phyloP scores from a whole-genome alignment of 2,329 filamentous ascomycete species.

The Ophiostoma piceae region DNA sequence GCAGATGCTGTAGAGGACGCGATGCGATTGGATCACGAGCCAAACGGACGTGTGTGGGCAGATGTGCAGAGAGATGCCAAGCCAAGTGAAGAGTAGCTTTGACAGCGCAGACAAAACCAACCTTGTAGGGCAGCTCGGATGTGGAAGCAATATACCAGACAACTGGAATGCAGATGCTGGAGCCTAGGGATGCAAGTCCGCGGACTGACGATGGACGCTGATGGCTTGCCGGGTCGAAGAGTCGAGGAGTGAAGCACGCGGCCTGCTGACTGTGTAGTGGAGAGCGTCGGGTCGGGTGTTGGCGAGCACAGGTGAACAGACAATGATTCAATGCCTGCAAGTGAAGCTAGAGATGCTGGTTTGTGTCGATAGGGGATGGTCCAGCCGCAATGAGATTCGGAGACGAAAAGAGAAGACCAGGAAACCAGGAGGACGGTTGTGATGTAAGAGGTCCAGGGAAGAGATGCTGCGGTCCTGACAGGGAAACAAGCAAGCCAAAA shows the following conservation, averaged over 20 bases:
- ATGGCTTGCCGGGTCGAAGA: not conserved
- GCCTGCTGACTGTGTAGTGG: not conserved
- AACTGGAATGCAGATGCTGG: not conserved
- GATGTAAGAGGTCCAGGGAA: constrained; percentile 21
- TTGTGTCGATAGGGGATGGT: constrained; percentile 4
- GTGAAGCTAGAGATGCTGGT: not conserved
- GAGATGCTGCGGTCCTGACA: constrained; percentile 9
- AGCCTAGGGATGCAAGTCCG: not conserved
- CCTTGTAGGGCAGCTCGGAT: constrained; percentile 3
- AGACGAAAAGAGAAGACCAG: not conserved
- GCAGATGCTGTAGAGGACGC: not conserved
- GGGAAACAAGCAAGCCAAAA: constrained; percentile 18
- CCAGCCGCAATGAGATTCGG: constrained; percentile 17
- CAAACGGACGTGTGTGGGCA: not conserved
- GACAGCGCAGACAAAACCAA: not conserved
- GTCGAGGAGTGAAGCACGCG: not conserved
- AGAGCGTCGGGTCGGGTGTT: not conserved
- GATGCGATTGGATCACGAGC: constrained; percentile 2
- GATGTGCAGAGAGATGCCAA: not conserved
- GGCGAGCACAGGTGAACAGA: not conserved
- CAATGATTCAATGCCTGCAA: not conserved
- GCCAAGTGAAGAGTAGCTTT: not conserved
- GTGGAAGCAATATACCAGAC: not conserved
- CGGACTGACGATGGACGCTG: constrained; percentile 9
- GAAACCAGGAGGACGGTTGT: constrained; percentile 16